These are phyloP conservation scores for Rhodotorula toruloides DNA, from an alignment of 768 basidiomycete species.

Conservation along the genomic window DNA sequence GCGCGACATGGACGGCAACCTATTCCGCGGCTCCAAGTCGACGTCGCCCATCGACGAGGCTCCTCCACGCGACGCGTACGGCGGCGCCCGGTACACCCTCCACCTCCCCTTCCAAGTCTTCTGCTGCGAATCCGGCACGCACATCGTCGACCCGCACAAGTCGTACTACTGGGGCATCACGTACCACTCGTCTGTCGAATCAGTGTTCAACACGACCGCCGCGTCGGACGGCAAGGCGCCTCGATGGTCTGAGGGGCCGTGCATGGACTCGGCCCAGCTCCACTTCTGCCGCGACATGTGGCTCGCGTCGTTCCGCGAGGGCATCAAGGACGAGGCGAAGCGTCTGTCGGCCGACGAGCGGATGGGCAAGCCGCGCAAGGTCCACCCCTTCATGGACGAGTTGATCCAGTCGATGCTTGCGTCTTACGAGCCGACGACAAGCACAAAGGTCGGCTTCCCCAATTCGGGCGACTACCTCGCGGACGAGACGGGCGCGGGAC, in stretches of 20 bases:
- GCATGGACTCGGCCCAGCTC: conserved; percentile 91
- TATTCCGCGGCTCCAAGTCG: conserved; percentile 94
- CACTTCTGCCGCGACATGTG: conserved; percentile 98
- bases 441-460: conserved; percentile 24
- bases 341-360: conserved; percentile 33
- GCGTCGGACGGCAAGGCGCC: conserved; percentile 54
- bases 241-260: conserved; percentile 73
- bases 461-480: conserved; percentile 41
- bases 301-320: conserved; percentile 77
- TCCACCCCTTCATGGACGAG: conserved; percentile 42
- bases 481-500: conserved; percentile 38
- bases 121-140: conserved; percentile 97
- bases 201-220: conserved; percentile 63
- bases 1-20: conserved; percentile 94
- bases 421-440: conserved; percentile 34
- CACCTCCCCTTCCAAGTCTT: conserved; percentile 98
- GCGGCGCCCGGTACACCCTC: conserved; percentile 74
- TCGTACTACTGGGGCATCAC: conserved; percentile 85
- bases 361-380: conserved; percentile 37
- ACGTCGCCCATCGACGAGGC: conserved; percentile 83
- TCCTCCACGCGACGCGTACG: conserved; percentile 80
- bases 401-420: conserved; percentile 37
- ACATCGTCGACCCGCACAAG: conserved; percentile 90
- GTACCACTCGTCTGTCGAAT: conserved; percentile 76
- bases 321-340: conserved; percentile 48